A percentile compares a stretch with the other conserved stretches of the same genome.
These are phyloP conservation scores for Clavispora asparagi DNA, from an alignment of 805 yeast species.

Conservation along the genomic window DNA sequence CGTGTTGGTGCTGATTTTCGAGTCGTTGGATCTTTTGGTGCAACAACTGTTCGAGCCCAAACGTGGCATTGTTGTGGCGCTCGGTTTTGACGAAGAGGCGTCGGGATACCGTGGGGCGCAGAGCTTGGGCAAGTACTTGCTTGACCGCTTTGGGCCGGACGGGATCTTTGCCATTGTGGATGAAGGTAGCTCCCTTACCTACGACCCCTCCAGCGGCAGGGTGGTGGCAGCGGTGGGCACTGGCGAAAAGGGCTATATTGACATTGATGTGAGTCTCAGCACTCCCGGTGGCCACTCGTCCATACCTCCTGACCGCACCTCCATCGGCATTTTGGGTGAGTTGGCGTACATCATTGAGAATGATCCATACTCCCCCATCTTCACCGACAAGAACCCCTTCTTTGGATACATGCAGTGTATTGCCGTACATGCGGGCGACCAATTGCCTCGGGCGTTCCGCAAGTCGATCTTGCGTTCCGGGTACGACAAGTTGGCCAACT, in stretches of 20 bases:
- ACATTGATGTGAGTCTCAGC: conserved; percentile 30
- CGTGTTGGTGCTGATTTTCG: conserved; percentile 13
- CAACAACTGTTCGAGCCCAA: conserved; percentile 7
- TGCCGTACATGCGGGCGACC: conserved; percentile 15
- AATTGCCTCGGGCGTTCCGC: conserved; percentile 8
- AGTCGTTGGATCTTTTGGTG: conserved; percentile 13
- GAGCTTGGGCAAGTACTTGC: conserved; percentile 10
- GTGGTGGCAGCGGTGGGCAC: conserved; percentile 45
- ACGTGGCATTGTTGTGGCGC: conserved; percentile 13
- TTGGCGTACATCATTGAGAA: conserved; percentile 16
- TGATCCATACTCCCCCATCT: conserved; percentile 16
- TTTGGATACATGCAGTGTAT: conserved; percentile 23
- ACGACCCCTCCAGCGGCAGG: conserved; percentile 43
- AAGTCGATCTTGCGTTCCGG: conserved; percentile 32
- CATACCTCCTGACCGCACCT: conserved; percentile 25
- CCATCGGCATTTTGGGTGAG: conserved; percentile 24
- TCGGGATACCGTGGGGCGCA: conserved; percentile 14
- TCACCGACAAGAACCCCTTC: conserved; percentile 21
- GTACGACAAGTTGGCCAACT: conserved; percentile 28
- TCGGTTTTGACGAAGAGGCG: conserved; percentile 18
- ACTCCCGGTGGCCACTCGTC: conserved; percentile 29
- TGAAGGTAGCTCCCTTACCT: conserved; percentile 24
- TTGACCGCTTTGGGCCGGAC: conserved; percentile 12
- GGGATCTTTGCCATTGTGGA: conserved; percentile 15
- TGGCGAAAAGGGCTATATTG: conserved; percentile 47